Conservation (phyloP, 164 flowering plant genomes). For the Warburgia ugandensis region DNA sequence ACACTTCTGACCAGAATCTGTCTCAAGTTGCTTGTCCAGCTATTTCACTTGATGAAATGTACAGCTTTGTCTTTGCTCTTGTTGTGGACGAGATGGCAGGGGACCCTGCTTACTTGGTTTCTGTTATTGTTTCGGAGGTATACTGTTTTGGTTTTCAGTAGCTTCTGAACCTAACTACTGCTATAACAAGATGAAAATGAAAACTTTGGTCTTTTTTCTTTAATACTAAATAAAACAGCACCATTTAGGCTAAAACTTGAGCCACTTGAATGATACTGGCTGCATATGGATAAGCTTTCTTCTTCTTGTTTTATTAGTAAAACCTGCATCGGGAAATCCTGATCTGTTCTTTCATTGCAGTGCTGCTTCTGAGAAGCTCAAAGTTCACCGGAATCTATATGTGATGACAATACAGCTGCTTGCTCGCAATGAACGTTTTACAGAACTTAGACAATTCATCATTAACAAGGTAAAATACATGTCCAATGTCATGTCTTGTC, state of each 20-base stretch:
- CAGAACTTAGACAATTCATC: constrained; percentile 68
- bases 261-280: no score
- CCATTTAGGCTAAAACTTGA: no score
- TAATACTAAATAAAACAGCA: no score
- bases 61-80: constrained; percentile 64
- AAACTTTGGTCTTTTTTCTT: no score
- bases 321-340: no score
- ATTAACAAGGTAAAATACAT: constrained; percentile 94
- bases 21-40: constrained; percentile 53
- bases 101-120: constrained; percentile 71
- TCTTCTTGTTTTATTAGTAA: no score
- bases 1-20: constrained; percentile 35
- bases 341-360: constrained; percentile 46
- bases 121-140: constrained; percentile 82
- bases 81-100: constrained; percentile 87
- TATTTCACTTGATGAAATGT: constrained; percentile 87
- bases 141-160: no score
- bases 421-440: constrained; percentile 62
- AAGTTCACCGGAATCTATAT: constrained; percentile 62
- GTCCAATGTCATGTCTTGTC: no score
- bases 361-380: constrained; percentile 59
- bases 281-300: no score
- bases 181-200: no score
- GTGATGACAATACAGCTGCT: constrained; percentile 67
- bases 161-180: no score